These are phyloP conservation scores for Alopecurus myosuroides DNA, from an alignment of 176 grass and related monocot species.

Conservation along the genomic window DNA sequence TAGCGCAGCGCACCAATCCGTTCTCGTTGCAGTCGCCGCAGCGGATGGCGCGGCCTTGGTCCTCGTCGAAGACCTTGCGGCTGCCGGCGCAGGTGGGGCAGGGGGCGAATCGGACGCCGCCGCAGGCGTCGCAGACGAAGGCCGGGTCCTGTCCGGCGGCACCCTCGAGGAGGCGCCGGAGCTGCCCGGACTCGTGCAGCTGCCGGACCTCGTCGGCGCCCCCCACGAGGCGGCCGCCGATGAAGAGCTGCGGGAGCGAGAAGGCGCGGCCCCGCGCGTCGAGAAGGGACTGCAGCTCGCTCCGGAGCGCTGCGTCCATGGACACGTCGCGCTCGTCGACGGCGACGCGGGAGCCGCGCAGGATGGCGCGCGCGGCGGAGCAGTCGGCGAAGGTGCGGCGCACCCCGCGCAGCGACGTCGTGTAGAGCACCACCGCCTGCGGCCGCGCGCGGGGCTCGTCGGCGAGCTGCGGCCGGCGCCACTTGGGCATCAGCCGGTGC, in stretches of 20 bases:
- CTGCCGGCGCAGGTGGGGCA: slow-evolving; percentile 63
- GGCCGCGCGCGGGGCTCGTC: slow-evolving; percentile 53
- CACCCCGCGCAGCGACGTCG: slow-evolving; percentile 83
- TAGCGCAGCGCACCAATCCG: slow-evolving; percentile 74
- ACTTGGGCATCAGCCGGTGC: slow-evolving; percentile 29
- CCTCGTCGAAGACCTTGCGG: slow-evolving; percentile 87
- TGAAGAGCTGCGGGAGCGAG: slow-evolving; percentile 74
- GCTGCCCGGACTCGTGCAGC: slow-evolving; percentile 67
- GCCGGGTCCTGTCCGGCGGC: slow-evolving; percentile 80
- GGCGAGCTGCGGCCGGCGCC: slow-evolving; percentile 25
- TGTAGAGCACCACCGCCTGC: slow-evolving; percentile 79
- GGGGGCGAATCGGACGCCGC: slow-evolving; percentile 80
- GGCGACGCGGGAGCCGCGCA: slow-evolving; percentile 57
- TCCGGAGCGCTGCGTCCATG: slow-evolving; percentile 75
- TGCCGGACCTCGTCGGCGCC: slow-evolving; percentile 75
- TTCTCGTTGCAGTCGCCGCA: slow-evolving; percentile 97
- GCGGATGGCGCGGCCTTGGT: slow-evolving; percentile 51
- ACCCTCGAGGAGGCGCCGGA: slow-evolving; percentile 63
- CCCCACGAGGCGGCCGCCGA: slow-evolving; percentile 57
- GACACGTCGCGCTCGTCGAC: slow-evolving; percentile 71
- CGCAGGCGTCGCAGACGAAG: slow-evolving; percentile 81
- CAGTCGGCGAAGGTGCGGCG: slow-evolving; percentile 87
- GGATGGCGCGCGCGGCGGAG: slow-evolving; percentile 65
- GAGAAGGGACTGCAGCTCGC: slow-evolving; percentile 73
- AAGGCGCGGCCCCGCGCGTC: slow-evolving; percentile 40